A percentile compares a stretch with the other conserved stretches of the same genome.
Evolutionary conservation across 179 eudicot species (phyloP).

Genomic region (Silene noctiflora): DNA sequence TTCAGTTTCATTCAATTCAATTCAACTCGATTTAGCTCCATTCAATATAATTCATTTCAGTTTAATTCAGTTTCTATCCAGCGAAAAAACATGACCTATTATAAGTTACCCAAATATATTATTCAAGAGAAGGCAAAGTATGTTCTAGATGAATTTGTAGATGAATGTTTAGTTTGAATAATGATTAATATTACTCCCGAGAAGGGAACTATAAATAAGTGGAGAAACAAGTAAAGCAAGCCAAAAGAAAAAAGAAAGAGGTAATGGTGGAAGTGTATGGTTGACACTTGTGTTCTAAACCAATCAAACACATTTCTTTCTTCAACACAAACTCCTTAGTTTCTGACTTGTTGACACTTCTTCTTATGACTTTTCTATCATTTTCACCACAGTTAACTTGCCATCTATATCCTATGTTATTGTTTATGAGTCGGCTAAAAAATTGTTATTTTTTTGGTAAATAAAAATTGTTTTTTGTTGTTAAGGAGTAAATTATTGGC

Average conservation of each 20-base stretch:
- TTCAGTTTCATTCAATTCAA: no score
- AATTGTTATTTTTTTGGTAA: no score
- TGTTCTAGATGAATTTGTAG: not conserved
- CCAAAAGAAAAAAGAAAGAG: not conserved
- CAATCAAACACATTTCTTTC: not conserved
- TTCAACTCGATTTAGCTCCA: no score
- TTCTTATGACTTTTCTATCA: not conserved
- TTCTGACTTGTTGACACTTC: constrained; percentile 7
- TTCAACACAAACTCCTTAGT: not conserved
- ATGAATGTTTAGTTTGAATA: not conserved
- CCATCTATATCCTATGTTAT: no score
- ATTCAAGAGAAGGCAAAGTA: not conserved
- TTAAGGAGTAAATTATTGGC: no score
- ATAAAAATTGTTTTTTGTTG: no score
- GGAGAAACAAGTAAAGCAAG: not conserved
- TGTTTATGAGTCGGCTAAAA: no score
- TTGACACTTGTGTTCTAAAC: constrained; percentile 1
- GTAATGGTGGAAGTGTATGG: not conserved
- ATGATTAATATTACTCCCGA: constrained; percentile 4
- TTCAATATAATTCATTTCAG: no score
- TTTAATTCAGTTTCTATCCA: no score
- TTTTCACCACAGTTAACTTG: no score
- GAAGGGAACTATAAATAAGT: constrained; percentile 11
- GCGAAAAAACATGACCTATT: no score
- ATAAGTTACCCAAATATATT: no score